Evolutionary conservation across 2,329 filamentous ascomycete species (phyloP).

Genomic region (Colletotrichum melonis): DNA sequence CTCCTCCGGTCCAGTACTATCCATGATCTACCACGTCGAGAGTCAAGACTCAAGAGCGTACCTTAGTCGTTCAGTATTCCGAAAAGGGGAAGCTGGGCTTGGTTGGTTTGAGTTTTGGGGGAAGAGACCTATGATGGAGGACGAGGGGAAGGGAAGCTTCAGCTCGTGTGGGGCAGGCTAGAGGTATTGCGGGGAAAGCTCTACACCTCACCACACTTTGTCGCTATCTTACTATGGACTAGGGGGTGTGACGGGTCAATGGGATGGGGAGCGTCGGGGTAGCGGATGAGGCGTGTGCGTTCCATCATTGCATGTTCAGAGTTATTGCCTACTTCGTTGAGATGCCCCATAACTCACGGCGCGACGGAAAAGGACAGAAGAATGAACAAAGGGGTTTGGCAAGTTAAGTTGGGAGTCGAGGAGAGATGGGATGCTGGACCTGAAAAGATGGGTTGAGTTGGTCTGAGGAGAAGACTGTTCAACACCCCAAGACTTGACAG

Average conservation of each 20-base stretch:
- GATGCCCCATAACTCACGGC: not conserved
- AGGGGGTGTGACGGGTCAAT: slow-evolving; percentile 15
- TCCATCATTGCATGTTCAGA: not conserved
- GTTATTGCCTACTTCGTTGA: not conserved
- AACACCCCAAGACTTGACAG: not conserved
- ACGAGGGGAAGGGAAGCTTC: slow-evolving; percentile 7
- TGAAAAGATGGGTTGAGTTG: not conserved
- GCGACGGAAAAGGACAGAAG: not conserved
- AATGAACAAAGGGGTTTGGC: not conserved
- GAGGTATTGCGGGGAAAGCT: slow-evolving; percentile 23
- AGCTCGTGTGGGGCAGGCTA: slow-evolving; percentile 16
- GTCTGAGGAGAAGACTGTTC: not conserved
- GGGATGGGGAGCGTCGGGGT: slow-evolving; percentile 26
- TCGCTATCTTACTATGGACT: no score
- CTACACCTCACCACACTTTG: not conserved
- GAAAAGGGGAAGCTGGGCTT: not conserved
- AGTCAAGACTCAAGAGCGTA: not conserved
- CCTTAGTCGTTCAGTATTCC: not conserved
- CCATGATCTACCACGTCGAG: not conserved
- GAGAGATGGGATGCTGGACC: not conserved
- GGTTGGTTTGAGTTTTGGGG: not conserved
- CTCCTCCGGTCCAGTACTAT: not conserved
- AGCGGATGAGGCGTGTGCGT: slow-evolving; percentile 29
- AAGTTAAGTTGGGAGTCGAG: not conserved
- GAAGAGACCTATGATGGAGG: not conserved